Evolutionary conservation across 805 yeast genomes (phyloP), one percentile per base, ranked within the genome.

Genomic region (Pichia pseudocactophila): DNA sequence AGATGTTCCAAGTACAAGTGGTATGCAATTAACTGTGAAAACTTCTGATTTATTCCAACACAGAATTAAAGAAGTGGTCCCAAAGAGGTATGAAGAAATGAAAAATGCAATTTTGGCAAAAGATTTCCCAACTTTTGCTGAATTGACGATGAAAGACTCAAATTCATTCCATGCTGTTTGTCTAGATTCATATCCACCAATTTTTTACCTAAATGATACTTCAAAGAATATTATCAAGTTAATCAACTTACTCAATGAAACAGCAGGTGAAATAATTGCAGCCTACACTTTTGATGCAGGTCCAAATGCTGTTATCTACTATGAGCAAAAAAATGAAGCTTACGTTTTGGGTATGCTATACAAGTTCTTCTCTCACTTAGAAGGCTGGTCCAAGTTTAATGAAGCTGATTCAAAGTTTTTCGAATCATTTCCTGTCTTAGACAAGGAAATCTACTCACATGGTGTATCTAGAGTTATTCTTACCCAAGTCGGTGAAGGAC

Each of bases 231-330:
- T 87, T 55, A 82, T 89, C 50, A 83, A 82, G 53, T 68, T 85
- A 39, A 74, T 88, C 37, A 94, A 92, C 62, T 66, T 71, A 42
- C 76, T 92, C 59, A 92, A 92, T 58, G 80, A 73, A 50, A 51
- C 61, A 4, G 79, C 74, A 30, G 85, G 83, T 40, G 69, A 74
- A 55, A 72, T 73, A 11, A 72, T 90, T 42, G 98, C 96, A 11
- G 97, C 97, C 31, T 92, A 92, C 64, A 92, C 99, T 2, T 92
- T 83, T 58, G 99, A 92, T 63, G 99, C 99, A 27, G 99, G 99
- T 59, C 98, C 99, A 64, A 92, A 92, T 65, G 96, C 97, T 17
- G 99, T 92, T 36, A 74, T 92, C 47, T 92, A 92, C 67, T 92
- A 92, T 60, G 78, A 81, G 58, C 74, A 73, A 50, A 70, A 78